Conservation (phyloP, 2,329 filamentous ascomycete genomes). For the Zasmidium cellare region DNA sequence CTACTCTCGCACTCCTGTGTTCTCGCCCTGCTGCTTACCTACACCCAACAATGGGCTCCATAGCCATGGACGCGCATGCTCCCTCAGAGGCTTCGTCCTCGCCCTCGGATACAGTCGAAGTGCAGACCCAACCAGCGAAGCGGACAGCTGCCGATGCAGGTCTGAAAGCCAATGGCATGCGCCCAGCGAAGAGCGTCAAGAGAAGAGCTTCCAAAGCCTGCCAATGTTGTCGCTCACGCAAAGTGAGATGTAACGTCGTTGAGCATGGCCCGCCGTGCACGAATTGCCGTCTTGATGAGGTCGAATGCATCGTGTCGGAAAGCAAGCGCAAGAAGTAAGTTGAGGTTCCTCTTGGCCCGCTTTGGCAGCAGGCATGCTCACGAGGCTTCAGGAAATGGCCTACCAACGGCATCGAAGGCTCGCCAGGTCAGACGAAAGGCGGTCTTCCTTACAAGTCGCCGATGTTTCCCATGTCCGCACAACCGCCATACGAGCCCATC, state of each 20-base stretch:
- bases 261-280: conserved; percentile 82
- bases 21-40: conserved; percentile 4
- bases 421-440: conserved; percentile 19
- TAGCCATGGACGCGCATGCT: conserved; percentile 21
- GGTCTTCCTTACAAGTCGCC: conserved; percentile 22
- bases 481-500: conserved; percentile 33
- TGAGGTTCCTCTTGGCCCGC: not conserved
- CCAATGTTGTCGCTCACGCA: conserved; percentile 82
- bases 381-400: conserved; percentile 37
- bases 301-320: conserved; percentile 68
- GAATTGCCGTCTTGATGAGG: conserved; percentile 79
- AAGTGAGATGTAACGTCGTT: conserved; percentile 91
- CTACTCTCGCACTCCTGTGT: conserved; percentile 3
- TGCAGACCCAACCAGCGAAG: conserved; percentile 41
- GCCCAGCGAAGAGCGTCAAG: conserved; percentile 64
- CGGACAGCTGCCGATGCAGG: conserved; percentile 60
- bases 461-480: conserved; percentile 32
- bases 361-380: not conserved
- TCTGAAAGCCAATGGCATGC: conserved; percentile 48
- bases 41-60: conserved; percentile 21
- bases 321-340: conserved; percentile 82
- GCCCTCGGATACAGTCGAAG: conserved; percentile 27
- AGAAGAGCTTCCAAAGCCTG: conserved; percentile 88
- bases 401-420: conserved; percentile 25
- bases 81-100: conserved; percentile 33